phyloP scores from a whole-genome alignment of 352 stramenopile genomes.

The Globisporangium middletonii region DNA sequence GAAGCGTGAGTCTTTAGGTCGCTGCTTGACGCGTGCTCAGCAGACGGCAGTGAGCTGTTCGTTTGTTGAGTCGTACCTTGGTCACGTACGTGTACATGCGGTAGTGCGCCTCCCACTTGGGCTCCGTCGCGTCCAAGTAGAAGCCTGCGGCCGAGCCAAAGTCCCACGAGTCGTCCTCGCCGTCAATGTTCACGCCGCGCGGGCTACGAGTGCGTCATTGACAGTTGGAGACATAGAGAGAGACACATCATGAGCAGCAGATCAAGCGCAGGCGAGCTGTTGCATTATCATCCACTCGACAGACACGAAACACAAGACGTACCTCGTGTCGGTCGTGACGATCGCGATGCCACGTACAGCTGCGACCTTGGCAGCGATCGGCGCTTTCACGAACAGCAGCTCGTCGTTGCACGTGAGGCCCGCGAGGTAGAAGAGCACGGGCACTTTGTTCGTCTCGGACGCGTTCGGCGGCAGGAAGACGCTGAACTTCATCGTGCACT shows the following conservation, averaged over 20 bases:
- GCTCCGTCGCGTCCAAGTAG: conserved; percentile 96
- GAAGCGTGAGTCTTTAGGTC: no score
- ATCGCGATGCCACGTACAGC: conserved; percentile 91
- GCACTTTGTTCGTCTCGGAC: conserved; percentile 63
- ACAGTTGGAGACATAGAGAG: neutral
- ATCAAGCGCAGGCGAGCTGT: neutral
- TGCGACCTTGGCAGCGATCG: conserved; percentile 85
- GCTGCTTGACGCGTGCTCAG: neutral
- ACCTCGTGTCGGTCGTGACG: conserved; percentile 93
- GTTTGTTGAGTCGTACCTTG: no score
- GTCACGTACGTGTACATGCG: conserved; percentile 98
- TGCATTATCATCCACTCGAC: neutral
- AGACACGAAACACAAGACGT: neutral
- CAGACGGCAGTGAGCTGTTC: neutral
- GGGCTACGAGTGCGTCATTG: conserved; percentile 38
- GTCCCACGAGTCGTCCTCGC: conserved; percentile 95
- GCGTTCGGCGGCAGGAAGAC: conserved; percentile 81
- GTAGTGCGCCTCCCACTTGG: conserved; percentile 92
- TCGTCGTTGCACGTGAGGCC: conserved; percentile 97
- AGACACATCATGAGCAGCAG: neutral
- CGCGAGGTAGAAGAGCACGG: conserved; percentile 93
- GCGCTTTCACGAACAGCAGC: conserved; percentile 94
- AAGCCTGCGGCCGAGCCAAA: conserved; percentile 96
- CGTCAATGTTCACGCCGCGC: conserved; percentile 85
- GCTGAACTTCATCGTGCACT: conserved; percentile 89